phyloP scores from a whole-genome alignment of 495 filamentous ascomycete species.

The Aspergillus hancockii region DNA sequence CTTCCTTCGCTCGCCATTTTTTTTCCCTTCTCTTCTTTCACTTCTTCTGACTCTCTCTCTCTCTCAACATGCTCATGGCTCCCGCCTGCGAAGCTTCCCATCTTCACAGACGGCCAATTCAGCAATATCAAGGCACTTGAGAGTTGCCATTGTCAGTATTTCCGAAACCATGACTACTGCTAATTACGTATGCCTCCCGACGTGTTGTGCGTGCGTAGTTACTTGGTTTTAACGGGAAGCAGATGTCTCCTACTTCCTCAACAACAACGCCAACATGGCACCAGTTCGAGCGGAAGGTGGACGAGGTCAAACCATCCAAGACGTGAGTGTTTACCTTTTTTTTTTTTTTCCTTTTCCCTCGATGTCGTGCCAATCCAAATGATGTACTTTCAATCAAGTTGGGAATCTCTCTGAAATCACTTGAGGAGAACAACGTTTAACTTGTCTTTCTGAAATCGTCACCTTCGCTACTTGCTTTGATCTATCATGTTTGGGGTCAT shows the following conservation, averaged over 20 bases:
- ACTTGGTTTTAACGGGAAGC: constrained; percentile 44
- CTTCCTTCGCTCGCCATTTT: constrained; percentile 11
- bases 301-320: constrained; percentile 86
- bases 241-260: constrained; percentile 66
- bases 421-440: constrained; percentile 83
- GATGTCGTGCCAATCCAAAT: constrained; percentile 42
- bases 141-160: background rate
- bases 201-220: constrained; percentile 35
- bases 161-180: constrained; percentile 36
- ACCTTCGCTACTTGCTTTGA: constrained; percentile 2
- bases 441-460: constrained; percentile 65
- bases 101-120: constrained; percentile 29
- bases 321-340: constrained; percentile 63
- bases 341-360: constrained; percentile 13
- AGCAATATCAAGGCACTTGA: constrained; percentile 20
- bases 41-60: constrained; percentile 24
- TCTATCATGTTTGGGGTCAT: constrained; percentile 11
- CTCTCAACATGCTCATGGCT: constrained; percentile 28
- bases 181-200: constrained; percentile 47
- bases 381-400: constrained; percentile 90
- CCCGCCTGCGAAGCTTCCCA: constrained; percentile 31
- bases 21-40: constrained; percentile 16
- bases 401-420: constrained; percentile 99
- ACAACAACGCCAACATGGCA: constrained; percentile 68
- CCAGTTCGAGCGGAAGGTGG: constrained; percentile 74